These are phyloP conservation scores for Aspergillus intermedius DNA, from an alignment of 2,329 filamentous ascomycete species.

Conservation along the genomic window DNA sequence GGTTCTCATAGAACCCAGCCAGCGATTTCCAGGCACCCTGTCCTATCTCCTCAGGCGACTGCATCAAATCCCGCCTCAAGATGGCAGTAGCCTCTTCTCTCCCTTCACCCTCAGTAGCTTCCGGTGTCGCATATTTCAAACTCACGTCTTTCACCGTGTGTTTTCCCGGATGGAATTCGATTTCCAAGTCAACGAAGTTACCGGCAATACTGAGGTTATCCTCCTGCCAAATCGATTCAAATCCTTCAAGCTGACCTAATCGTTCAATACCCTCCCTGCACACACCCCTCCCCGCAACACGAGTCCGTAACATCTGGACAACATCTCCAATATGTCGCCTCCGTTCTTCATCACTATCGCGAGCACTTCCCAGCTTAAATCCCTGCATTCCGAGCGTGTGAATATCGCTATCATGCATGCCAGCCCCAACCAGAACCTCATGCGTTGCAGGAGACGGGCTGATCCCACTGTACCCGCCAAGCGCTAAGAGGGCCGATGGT, in stretches of 20 bases:
- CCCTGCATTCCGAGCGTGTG: conserved; percentile 34
- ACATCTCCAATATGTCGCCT: conserved; percentile 36
- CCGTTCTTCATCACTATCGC: conserved; percentile 38
- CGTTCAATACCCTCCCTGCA: conserved; percentile 40
- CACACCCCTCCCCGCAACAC: conserved; percentile 38
- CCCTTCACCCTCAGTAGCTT: conserved; percentile 34
- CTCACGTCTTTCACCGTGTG: conserved; percentile 39
- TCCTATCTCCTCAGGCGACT: conserved; percentile 25
- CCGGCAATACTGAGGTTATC: conserved; percentile 42
- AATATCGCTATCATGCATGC: conserved; percentile 35
- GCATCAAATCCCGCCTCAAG: conserved; percentile 34
- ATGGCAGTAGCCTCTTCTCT: conserved; percentile 39
- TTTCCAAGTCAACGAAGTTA: conserved; percentile 42
- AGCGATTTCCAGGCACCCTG: conserved; percentile 31
- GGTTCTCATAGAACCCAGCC: conserved; percentile 35
- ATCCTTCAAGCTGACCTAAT: conserved; percentile 37
- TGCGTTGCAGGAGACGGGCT: conserved; percentile 35
- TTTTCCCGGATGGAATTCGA: conserved; percentile 36
- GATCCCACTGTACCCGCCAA: conserved; percentile 38
- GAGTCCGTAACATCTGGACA: conserved; percentile 32
- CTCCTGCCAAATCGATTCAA: conserved; percentile 43
- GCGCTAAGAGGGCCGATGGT: conserved; percentile 38
- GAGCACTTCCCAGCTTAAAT: conserved; percentile 29
- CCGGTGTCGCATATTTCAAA: conserved; percentile 37
- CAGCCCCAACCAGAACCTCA: conserved; percentile 28